These are phyloP conservation scores for Rubus idaeus DNA, from an alignment of 306 rosid genomes.

Conservation along the genomic window DNA sequence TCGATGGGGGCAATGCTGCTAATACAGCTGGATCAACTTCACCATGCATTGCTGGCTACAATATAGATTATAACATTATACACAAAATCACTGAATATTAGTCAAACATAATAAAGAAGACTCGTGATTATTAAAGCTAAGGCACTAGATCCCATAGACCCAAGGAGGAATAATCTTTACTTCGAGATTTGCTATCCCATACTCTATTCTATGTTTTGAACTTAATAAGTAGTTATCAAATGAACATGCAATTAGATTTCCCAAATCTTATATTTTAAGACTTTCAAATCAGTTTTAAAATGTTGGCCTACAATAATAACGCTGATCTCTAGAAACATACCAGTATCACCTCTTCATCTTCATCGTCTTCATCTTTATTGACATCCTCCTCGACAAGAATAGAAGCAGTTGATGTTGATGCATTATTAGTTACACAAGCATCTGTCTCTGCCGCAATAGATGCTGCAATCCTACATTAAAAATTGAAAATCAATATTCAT, in stretches of 20 bases:
- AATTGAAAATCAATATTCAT: constrained; percentile 23
- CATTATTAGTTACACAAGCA: constrained; percentile 34
- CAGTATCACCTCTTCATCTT: constrained; percentile 68
- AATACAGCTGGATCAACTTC: constrained; percentile 75
- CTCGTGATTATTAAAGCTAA: background rate
- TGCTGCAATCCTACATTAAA: constrained; percentile 79
- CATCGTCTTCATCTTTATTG: constrained; percentile 36
- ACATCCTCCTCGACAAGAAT: constrained; percentile 43
- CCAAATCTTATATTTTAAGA: background rate
- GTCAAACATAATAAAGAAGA: constrained; percentile 9
- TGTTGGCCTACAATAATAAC: background rate
- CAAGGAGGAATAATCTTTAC: constrained; percentile 2
- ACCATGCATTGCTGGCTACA: constrained; percentile 58
- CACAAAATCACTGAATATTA: constrained; percentile 1
- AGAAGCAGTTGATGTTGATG: constrained; percentile 37
- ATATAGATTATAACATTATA: constrained; percentile 11
- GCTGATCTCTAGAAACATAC: constrained; percentile 35
- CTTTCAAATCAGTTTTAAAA: background rate
- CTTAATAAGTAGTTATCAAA: background rate
- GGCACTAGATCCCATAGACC: constrained; percentile 21
- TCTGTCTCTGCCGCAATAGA: constrained; percentile 75
- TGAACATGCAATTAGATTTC: background rate
- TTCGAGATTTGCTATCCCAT: background rate
- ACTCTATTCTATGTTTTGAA: background rate
- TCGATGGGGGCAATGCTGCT: constrained; percentile 86